Base-by-base conservation (phyloP, 2,329 filamentous ascomycete species). In the Epichloe coenophiala region DNA sequence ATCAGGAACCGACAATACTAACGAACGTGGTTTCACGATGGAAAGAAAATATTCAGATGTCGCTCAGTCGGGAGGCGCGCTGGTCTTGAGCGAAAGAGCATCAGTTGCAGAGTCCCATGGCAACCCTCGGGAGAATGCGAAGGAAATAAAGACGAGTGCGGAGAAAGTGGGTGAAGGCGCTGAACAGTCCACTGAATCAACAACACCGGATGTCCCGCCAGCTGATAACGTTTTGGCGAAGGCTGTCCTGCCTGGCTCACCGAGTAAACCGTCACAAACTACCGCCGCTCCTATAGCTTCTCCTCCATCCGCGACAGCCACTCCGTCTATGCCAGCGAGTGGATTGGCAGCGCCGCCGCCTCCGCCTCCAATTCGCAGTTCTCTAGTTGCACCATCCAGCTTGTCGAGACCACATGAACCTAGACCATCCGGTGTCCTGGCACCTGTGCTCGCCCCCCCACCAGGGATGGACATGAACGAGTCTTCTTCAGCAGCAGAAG, bases 371-470 rank as follows among this genome's bases (percentile, higher is more conserved):
- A 36, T 17, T 31, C 53, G 50, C 15, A 33, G 44, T 23, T 38
- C 49, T 36, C 39, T 60, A 45, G 53, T 58, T 36, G 54, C 60
- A 13, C 57, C 60, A 3, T 19, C 57, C 33, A 59, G 56, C 5
- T 51, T 61, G 8, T 52, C 61, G 27, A 59, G 57, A 13, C 55
- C 61, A 2, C 42, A 53, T 19, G 60, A 63, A 27, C 44, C 59
- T 4, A 61, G 63, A 43, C 58, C 65, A 17, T 63, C 57, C 13
- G 59, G 59, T n/a, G 63, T 69, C 21, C 61, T 71, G 4, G 68
- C 65, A 3, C 68, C 69, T 1, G 54, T 65, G 3, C 65, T 71
- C 33, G 67, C 64, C 8, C 64, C 8, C 12, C 68, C 68, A 2
- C 58, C 60, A 23, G 60, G 60, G 9, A 59, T 68, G 47, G 55